A percentile compares a stretch with the other conserved stretches of the same genome.
phyloP scores from a whole-genome alignment of 2,329 filamentous ascomycete species.

The Nothophaeocryptopus gaeumannii region DNA sequence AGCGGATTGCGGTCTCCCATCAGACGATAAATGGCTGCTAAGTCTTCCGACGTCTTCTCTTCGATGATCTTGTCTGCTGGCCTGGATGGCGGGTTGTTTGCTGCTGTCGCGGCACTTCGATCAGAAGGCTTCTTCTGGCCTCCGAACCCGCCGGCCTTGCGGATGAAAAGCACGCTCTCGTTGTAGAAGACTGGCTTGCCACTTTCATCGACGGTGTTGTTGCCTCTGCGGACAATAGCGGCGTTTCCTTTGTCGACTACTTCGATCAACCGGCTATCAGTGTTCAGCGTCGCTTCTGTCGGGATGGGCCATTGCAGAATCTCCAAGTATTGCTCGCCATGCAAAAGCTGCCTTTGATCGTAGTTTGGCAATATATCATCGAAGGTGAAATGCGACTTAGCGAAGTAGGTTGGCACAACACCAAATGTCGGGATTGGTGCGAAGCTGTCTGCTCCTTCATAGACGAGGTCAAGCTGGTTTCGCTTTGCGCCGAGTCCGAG shows the following conservation, averaged over 20 bases:
- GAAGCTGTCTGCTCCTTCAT: conserved; percentile 87
- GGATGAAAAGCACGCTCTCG: conserved; percentile 87
- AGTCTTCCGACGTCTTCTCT: conserved; percentile 81
- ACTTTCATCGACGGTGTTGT: conserved; percentile 76
- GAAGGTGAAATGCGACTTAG: conserved; percentile 73
- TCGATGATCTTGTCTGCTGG: conserved; percentile 80
- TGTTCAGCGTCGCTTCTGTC: conserved; percentile 72
- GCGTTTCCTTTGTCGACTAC: conserved; percentile 94
- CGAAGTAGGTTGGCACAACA: conserved; percentile 87
- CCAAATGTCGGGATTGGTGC: conserved; percentile 89
- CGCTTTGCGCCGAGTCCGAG: conserved; percentile 89
- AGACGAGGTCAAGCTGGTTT: conserved; percentile 80
- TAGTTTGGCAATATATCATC: conserved; percentile 90
- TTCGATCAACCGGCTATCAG: conserved; percentile 78
- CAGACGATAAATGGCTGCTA: conserved; percentile 88
- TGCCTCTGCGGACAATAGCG: conserved; percentile 74
- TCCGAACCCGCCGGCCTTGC: conserved; percentile 84
- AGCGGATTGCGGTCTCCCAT: conserved; percentile 95
- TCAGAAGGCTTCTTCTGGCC: conserved; percentile 74
- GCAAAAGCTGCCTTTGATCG: conserved; percentile 94
- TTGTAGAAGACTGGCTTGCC: conserved; percentile 95
- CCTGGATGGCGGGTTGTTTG: conserved; percentile 76
- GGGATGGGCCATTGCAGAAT: conserved; percentile 88
- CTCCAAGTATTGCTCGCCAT: conserved; percentile 97
- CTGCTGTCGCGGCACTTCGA: conserved; percentile 73